Conservation (phyloP, 1,284 basidiomycete species). For the Pascua sp. region DNA sequence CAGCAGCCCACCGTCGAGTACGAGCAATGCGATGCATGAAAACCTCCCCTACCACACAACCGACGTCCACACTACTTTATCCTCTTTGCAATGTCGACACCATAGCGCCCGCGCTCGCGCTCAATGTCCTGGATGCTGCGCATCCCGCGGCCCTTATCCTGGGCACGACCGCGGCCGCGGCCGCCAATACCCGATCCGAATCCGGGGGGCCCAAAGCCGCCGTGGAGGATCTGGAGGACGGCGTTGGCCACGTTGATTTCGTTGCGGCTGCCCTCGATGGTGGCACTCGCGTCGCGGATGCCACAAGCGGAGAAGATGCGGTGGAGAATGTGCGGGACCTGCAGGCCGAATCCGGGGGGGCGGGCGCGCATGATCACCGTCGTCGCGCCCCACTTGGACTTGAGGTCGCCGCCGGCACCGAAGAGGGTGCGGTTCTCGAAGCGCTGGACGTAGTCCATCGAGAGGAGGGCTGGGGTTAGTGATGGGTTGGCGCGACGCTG, state of each 20-base stretch:
- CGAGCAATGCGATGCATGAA: too few species aligned
- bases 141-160: slow-evolving; percentile 49
- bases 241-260: slow-evolving; percentile 60
- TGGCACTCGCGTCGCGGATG: slow-evolving; percentile 89
- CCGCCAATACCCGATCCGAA: slow-evolving; percentile 41
- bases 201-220: slow-evolving; percentile 38
- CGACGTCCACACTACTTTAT: too few species aligned
- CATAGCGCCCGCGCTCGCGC: slow-evolving; percentile 47
- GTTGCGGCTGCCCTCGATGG: slow-evolving; percentile 90
- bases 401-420: slow-evolving; percentile 61
- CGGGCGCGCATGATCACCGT: slow-evolving; percentile 78
- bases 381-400: slow-evolving; percentile 80
- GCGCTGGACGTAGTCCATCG: slow-evolving; percentile 81
- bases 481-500: too few species aligned
- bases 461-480: slow-evolving; percentile 30
- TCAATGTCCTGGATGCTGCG: slow-evolving; percentile 45
- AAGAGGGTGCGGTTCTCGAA: slow-evolving; percentile 89
- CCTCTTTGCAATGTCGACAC: slow-evolving; percentile 42
- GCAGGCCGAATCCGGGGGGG: slow-evolving; percentile 85
- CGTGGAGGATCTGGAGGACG: slow-evolving; percentile 47
- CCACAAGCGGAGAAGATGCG: slow-evolving; percentile 83
- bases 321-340: slow-evolving; percentile 85
- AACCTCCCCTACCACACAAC: too few species aligned
- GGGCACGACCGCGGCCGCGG: slow-evolving; percentile 26
- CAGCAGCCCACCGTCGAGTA: too few species aligned